phyloP scores from a whole-genome alignment of 495 filamentous ascomycete species.

The Aspergillus hancockii region DNA sequence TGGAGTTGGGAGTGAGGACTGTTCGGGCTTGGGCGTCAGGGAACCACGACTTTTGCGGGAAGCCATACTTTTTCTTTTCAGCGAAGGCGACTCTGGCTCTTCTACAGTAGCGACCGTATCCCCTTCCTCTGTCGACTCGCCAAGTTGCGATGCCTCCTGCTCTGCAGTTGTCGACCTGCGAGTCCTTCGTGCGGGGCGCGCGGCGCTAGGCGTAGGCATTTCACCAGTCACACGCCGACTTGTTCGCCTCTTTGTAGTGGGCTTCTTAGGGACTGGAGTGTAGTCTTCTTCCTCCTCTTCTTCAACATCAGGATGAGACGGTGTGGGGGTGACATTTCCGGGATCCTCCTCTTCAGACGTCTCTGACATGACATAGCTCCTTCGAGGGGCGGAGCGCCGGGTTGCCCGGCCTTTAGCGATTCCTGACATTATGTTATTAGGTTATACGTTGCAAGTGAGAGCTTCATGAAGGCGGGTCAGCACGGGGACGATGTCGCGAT shows the following conservation, averaged over 20 bases:
- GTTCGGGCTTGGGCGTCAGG: slow-evolving; percentile 41
- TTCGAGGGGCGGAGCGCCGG: slow-evolving; percentile 70
- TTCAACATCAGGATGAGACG: slow-evolving; percentile 41
- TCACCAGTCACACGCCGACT: slow-evolving; percentile 61
- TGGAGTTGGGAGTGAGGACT: slow-evolving; percentile 59
- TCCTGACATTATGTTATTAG: slow-evolving; percentile 49
- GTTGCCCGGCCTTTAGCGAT: slow-evolving; percentile 71
- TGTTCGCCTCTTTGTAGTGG: slow-evolving; percentile 45
- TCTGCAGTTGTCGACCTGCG: slow-evolving; percentile 33
- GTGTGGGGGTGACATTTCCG: slow-evolving; percentile 53
- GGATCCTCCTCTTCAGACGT: slow-evolving; percentile 66
- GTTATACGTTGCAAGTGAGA: slow-evolving; percentile 19
- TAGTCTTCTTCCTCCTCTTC: slow-evolving; percentile 70
- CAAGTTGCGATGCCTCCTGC: slow-evolving; percentile 33
- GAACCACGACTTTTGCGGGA: slow-evolving; percentile 55
- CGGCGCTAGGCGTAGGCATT: slow-evolving; percentile 44
- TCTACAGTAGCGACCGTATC: slow-evolving; percentile 46
- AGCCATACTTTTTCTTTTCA: slow-evolving; percentile 71
- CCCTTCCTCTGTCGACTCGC: slow-evolving; percentile 40
- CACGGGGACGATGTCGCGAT: slow-evolving; percentile 21
- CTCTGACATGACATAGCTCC: slow-evolving; percentile 72
- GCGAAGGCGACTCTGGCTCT: slow-evolving; percentile 61
- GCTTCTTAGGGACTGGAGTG: slow-evolving; percentile 64
- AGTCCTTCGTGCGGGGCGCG: slow-evolving; percentile 33
- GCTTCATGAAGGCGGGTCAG: slow-evolving; percentile 34